These are phyloP conservation scores for Penicillium angulare DNA, from an alignment of 495 filamentous ascomycete genomes.

Conservation along the genomic window DNA sequence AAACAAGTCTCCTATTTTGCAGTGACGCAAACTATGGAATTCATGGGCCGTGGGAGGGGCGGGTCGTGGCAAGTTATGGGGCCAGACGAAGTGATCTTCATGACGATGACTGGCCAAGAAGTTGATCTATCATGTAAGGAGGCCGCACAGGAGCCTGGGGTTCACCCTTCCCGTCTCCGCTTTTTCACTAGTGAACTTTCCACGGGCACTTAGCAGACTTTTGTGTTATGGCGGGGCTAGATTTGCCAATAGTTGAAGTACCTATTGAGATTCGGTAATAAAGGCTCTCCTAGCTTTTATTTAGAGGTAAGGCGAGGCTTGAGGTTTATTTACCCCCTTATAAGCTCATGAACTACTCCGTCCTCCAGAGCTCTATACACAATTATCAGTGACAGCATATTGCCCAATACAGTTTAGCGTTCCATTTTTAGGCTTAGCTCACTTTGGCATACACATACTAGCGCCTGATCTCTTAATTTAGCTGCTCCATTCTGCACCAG, in stretches of 20 bases:
- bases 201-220: neutral
- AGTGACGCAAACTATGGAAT: neutral
- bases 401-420: too few relatives aligned
- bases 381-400: too few relatives aligned
- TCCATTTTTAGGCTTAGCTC: too few relatives aligned
- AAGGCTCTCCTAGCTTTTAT: neutral
- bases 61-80: neutral
- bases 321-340: too few relatives aligned
- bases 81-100: neutral
- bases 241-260: neutral
- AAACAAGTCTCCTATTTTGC: neutral
- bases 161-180: neutral
- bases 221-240: neutral
- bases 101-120: neutral
- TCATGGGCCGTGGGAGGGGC: neutral
- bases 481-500: too few relatives aligned
- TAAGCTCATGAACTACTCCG: too few relatives aligned
- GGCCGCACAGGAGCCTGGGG: neutral
- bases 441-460: too few relatives aligned
- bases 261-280: neutral
- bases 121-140: constrained; percentile 4
- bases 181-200: constrained; percentile 3
- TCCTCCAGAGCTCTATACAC: too few relatives aligned
- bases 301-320: neutral
- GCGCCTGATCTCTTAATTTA: too few relatives aligned